Conservation (phyloP, 768 basidiomycete species). For the Chalciporus piperatus region DNA sequence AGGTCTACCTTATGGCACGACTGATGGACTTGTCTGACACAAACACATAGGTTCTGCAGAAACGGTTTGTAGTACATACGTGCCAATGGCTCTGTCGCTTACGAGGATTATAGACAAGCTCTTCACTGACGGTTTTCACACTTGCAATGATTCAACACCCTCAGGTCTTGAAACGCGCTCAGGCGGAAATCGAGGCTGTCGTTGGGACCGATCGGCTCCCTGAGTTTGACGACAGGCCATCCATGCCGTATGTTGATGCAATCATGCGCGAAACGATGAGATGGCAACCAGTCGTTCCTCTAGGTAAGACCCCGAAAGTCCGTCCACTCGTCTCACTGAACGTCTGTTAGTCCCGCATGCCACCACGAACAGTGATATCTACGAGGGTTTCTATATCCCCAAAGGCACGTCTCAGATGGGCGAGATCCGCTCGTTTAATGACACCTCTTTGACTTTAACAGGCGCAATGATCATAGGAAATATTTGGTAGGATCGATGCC, state of each 20-base stretch:
- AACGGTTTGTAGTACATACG: neutral
- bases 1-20: neutral
- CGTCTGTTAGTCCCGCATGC: slow-evolving; percentile 21
- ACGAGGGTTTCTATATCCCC: slow-evolving; percentile 49
- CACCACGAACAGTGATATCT: slow-evolving; percentile 36
- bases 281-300: slow-evolving; percentile 3
- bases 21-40: too few species aligned
- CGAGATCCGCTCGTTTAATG: neutral
- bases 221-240: slow-evolving; percentile 2
- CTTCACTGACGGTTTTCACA: neutral
- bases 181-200: slow-evolving; percentile 7
- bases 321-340: neutral
- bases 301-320: neutral
- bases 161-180: slow-evolving; percentile 10
- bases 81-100: too few species aligned
- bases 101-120: neutral
- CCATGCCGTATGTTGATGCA: slow-evolving; percentile 9
- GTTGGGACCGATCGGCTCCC: slow-evolving; percentile 3
- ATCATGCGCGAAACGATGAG: slow-evolving; percentile 5
- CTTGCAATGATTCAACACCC: slow-evolving; percentile 14
- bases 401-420: slow-evolving; percentile 29
- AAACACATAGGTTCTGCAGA: neutral
- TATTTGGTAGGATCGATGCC: slow-evolving; percentile 4
- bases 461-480: slow-evolving; percentile 5
- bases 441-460: neutral